phyloP scores from a whole-genome alignment of 73 alveolate genomes.

The Tetrahymena thermophila region DNA sequence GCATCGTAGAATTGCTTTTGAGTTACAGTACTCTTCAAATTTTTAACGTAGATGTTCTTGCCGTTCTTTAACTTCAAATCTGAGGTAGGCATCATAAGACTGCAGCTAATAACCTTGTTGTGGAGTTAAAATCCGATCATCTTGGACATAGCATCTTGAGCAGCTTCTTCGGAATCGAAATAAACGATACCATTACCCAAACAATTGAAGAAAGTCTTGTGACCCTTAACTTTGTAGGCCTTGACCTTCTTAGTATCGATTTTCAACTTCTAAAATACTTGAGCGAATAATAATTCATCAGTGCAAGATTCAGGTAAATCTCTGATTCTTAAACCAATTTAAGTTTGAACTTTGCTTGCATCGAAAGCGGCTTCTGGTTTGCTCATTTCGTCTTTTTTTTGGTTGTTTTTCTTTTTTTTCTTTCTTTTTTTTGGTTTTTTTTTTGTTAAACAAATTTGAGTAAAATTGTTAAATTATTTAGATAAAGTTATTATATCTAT shows the following conservation, averaged over 20 bases:
- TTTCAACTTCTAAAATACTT: not conserved
- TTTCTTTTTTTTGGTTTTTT: not conserved
- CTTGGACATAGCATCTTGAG: not conserved
- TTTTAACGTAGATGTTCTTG: not conserved
- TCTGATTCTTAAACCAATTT: not conserved
- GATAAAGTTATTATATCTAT: not conserved
- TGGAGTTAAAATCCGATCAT: not conserved
- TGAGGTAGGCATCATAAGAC: not conserved
- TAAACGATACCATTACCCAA: not conserved
- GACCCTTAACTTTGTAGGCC: not conserved
- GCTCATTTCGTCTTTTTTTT: not conserved
- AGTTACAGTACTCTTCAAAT: not conserved
- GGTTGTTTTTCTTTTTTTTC: not conserved
- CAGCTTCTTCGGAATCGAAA: not conserved
- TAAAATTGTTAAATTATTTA: not conserved
- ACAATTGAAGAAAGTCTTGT: not conserved
- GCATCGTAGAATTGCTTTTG: not conserved
- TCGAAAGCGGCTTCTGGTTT: not conserved
- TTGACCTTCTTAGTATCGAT: not conserved
- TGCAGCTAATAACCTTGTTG: not conserved
- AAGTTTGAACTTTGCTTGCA: not conserved
- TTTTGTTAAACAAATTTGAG: not conserved
- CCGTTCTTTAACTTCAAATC: not conserved
- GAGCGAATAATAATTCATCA: not conserved
- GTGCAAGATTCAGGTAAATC: not conserved